Evolutionary conservation across 768 basidiomycete genomes (phyloP), one percentile per base, ranked within the genome.

Genomic region (Sistotremastrum suecicum): DNA sequence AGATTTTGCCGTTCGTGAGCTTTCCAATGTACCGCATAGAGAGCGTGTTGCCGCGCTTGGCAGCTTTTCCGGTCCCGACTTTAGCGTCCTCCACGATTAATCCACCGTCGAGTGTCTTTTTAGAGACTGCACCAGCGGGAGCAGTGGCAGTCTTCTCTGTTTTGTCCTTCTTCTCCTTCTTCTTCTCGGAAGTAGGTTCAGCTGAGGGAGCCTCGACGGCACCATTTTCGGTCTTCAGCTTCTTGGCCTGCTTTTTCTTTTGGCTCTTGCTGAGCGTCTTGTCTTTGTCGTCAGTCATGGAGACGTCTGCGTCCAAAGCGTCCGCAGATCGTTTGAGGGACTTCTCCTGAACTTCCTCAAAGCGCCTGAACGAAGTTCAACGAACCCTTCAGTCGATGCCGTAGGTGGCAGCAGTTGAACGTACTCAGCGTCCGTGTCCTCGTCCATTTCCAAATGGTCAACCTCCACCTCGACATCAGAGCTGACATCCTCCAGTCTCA

Each of bases 11-110:
- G 50, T 79, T 76, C 43, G 66, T 61, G 38, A 95, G 69, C 67
- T 91, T 94, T 53, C 94, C 94, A 54, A 98, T 80, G 64, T 97
- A 98, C 47, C 94, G 71, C 82, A 98, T 86, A 45, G 67, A 68
- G 42, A 95, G 72, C 38, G 68, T 79, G 64, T 82, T 78, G 10
- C 92, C 92, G 46, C 78, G 75, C 70, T 92, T 95, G 11, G 86
- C 90, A 56, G 71, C 69, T 35, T 84, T 77, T n/a, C 94, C 94
- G 1, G 74, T 75, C 39, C 94, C 94, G 41, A 75, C 57, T 58
- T 81, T 90, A 51, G 69, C 60, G 60, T 98, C 94, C 51, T 72
- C 63, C 51, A 88, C 66, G 61, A 83, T 76, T 45, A 97, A 64
- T 9, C 91, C 92, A 32, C 75, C 77, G 2, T 77, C 61, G 44